Conservation (phyloP, 2,329 filamentous ascomycete species). For the Shiraia bambusicola region DNA sequence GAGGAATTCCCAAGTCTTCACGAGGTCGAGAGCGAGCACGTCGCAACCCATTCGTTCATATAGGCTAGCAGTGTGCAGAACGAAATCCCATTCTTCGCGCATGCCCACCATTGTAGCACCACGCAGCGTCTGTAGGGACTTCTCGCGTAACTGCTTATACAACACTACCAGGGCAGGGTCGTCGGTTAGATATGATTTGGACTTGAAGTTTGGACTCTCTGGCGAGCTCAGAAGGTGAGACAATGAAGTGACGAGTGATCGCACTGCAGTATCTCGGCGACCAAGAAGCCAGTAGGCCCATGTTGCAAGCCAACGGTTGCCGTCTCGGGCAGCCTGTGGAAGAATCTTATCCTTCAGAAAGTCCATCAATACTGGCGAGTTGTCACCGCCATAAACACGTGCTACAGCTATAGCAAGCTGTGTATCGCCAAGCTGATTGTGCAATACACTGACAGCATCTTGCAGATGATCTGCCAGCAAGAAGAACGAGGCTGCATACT, state of each 20-base stretch:
- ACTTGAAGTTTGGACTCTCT: conserved; percentile 67
- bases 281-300: conserved; percentile 95
- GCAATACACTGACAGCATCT: conserved; percentile 82
- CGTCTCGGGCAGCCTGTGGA: conserved; percentile 72
- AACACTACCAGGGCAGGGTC: conserved; percentile 86
- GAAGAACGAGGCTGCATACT: conserved; percentile 96
- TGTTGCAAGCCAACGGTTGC: conserved; percentile 89
- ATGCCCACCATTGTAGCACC: conserved; percentile 82
- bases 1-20: conserved; percentile 80
- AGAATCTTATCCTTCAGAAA: conserved; percentile 81
- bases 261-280: conserved; percentile 78
- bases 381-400: conserved; percentile 84
- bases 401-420: conserved; percentile 88
- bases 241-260: conserved; percentile 78
- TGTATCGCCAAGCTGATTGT: conserved; percentile 83
- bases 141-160: conserved; percentile 81
- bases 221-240: conserved; percentile 71
- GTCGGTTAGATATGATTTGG: conserved; percentile 81
- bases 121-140: conserved; percentile 77
- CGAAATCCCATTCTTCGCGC: conserved; percentile 82
- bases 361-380: conserved; percentile 69
- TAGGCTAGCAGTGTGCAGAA: conserved; percentile 78
- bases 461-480: conserved; percentile 80
- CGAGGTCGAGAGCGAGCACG: conserved; percentile 79
- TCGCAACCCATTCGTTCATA: conserved; percentile 95